Conservation (phyloP, 73 alveolate genomes). For the Paramecium biaurelia region DNA sequence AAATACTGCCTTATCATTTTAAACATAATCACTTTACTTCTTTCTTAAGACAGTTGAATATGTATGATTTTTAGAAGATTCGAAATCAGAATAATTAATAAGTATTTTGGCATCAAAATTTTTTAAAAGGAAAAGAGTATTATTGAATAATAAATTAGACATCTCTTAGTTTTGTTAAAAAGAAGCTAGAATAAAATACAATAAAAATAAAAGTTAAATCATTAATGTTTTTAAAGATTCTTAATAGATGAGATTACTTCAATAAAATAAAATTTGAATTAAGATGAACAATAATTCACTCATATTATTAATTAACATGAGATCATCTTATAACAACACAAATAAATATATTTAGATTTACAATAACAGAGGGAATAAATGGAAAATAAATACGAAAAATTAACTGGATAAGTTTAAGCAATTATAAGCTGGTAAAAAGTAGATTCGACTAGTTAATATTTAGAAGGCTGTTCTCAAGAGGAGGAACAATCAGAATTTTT, state of each 20-base stretch:
- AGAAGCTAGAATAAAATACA: not conserved
- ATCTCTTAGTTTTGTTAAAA: not conserved
- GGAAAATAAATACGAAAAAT: not conserved
- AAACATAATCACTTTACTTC: conserved; percentile 69
- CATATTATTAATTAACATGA: not conserved
- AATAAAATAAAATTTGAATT: not conserved
- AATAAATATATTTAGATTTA: not conserved
- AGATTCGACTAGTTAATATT: not conserved
- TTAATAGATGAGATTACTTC: not conserved
- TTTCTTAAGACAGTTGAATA: conserved; percentile 71
- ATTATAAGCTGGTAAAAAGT: not conserved
- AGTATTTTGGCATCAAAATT: conserved; percentile 17
- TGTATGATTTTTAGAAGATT: conserved; percentile 70
- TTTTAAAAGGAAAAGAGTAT: conserved; percentile 50
- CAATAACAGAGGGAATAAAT: not conserved
- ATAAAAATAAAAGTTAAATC: not conserved
- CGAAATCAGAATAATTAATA: conserved; percentile 54
- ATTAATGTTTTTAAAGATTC: not conserved
- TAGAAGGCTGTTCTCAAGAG: not conserved
- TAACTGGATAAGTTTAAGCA: not conserved
- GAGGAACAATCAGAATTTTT: not conserved
- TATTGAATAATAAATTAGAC: not conserved
- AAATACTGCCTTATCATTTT: conserved; percentile 63
- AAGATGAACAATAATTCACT: not conserved
- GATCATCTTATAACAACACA: not conserved